A percentile compares a stretch with the other conserved stretches of the same genome.
Conservation (phyloP, 805 yeast species). For the Candida nemodendra region DNA sequence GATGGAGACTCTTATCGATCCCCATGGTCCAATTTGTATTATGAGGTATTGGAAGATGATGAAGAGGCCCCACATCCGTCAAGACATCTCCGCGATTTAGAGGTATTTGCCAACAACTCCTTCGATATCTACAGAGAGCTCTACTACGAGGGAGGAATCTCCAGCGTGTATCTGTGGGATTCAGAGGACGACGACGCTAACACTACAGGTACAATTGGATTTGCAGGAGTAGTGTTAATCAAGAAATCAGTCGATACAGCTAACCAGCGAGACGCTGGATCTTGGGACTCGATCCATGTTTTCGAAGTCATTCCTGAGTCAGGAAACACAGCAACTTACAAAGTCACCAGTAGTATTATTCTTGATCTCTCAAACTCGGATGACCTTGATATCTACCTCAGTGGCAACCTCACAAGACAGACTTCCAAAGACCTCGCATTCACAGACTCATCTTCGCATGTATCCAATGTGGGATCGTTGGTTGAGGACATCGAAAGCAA, state of each 20-base stretch:
- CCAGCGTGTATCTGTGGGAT: constrained; percentile 92
- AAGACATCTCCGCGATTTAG: constrained; percentile 64
- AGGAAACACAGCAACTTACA: constrained; percentile 49
- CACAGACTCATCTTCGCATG: constrained; percentile 61
- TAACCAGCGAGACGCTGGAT: constrained; percentile 42
- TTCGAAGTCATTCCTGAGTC: constrained; percentile 61
- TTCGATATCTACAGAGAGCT: constrained; percentile 90
- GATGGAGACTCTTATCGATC: constrained; percentile 92
- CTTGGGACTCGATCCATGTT: constrained; percentile 95
- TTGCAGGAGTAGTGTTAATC: constrained; percentile 89
- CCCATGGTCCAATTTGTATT: constrained; percentile 83
- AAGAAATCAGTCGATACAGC: constrained; percentile 59
- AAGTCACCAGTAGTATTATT: constrained; percentile 84
- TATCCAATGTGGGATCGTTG: constrained; percentile 79
- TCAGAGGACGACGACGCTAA: constrained; percentile 52
- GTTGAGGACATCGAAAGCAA: constrained; percentile 88
- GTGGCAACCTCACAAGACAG: constrained; percentile 89
- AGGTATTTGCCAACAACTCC: constrained; percentile 80
- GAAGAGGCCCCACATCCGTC: constrained; percentile 76
- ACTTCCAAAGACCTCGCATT: constrained; percentile 52
- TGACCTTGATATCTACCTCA: constrained; percentile 44
- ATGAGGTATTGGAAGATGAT: constrained; percentile 49
- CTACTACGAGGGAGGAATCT: constrained; percentile 92
- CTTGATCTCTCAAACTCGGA: constrained; percentile 53
- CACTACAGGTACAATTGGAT: constrained; percentile 51